These are phyloP conservation scores for Coniferiporia weirii DNA, from an alignment of 1,284 basidiomycete species.

Conservation along the genomic window DNA sequence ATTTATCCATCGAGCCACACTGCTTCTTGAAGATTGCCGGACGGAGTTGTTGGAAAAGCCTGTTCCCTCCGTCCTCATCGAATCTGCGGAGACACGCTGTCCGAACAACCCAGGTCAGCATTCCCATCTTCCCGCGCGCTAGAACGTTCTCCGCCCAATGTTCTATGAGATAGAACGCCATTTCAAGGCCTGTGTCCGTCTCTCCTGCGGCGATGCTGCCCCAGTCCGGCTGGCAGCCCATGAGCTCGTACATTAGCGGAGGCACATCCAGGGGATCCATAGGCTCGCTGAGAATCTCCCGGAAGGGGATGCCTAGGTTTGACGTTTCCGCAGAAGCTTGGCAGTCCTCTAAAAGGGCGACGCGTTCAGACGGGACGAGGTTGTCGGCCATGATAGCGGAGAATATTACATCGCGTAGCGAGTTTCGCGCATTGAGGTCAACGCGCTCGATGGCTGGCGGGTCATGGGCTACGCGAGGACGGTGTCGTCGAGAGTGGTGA, in stretches of 20 bases:
- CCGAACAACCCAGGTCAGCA: slow-evolving; percentile 5
- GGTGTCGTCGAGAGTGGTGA: too few relatives aligned
- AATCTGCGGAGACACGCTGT: slow-evolving; percentile 11
- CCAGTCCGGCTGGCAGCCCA: slow-evolving; percentile 12
- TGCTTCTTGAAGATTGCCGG: not conserved
- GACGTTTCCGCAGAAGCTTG: slow-evolving; percentile 4
- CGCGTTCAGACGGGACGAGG: not conserved
- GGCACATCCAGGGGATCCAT: slow-evolving; percentile 13
- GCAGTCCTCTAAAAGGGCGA: slow-evolving; percentile 10
- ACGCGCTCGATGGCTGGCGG: not conserved
- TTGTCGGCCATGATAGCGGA: slow-evolving; percentile 9
- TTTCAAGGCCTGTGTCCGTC: slow-evolving; percentile 3
- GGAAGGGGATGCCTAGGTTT: slow-evolving; percentile 12
- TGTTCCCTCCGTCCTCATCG: slow-evolving; percentile 9
- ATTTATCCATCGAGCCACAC: not conserved
- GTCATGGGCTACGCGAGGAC: too few relatives aligned
- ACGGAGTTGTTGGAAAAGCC: slow-evolving; percentile 11
- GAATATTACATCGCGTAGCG: slow-evolving; percentile 12
- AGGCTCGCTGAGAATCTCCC: slow-evolving; percentile 14
- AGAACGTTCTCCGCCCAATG: slow-evolving; percentile 12
- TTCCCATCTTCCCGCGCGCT: slow-evolving; percentile 4
- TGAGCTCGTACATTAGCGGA: slow-evolving; percentile 14
- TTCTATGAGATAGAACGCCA: slow-evolving; percentile 11
- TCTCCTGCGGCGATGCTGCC: not conserved
- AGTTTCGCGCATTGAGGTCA: slow-evolving; percentile 8